Conservation (phyloP, 2,329 filamentous ascomycete species). For the Colletotrichum somersetense region DNA sequence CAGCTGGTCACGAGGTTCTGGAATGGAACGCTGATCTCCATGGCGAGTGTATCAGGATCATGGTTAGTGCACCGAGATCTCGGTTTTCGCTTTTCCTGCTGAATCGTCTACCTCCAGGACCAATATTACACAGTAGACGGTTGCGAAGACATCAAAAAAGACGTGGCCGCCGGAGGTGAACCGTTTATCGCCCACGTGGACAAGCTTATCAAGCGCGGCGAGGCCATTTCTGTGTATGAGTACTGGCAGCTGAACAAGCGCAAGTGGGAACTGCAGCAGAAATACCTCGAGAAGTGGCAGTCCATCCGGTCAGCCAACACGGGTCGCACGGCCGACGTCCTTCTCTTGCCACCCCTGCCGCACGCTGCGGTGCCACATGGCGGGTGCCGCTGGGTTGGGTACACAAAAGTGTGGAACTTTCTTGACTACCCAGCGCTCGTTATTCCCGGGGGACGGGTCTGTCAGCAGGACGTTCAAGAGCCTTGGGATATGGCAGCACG, state of each 20-base stretch:
- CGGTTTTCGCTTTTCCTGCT: not conserved
- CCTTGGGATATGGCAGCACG: conserved; percentile 42
- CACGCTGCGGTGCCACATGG: conserved; percentile 66
- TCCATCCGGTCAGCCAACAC: conserved; percentile 55
- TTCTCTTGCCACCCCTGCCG: conserved; percentile 71
- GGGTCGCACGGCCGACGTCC: conserved; percentile 64
- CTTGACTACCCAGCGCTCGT: conserved; percentile 54
- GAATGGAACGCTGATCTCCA: conserved; percentile 66
- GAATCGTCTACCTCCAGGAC: conserved; percentile 55
- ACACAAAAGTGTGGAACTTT: conserved; percentile 55
- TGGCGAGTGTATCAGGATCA: conserved; percentile 66
- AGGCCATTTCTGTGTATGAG: conserved; percentile 70
- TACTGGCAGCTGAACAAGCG: conserved; percentile 77
- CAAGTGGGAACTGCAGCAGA: conserved; percentile 59
- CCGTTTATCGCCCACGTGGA: conserved; percentile 71
- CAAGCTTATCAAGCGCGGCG: conserved; percentile 63
- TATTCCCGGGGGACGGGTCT: conserved; percentile 51
- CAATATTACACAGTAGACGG: conserved; percentile 73
- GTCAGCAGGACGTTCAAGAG: conserved; percentile 54
- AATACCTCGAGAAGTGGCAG: conserved; percentile 69
- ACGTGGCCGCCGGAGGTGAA: conserved; percentile 67
- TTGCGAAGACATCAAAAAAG: conserved; percentile 70
- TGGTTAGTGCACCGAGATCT: conserved; percentile 52
- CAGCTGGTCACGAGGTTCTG: conserved; percentile 66
- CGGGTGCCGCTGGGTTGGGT: conserved; percentile 61